These are phyloP conservation scores for Carallia brachiata DNA, from an alignment of 345 rosid genomes.

Conservation along the genomic window DNA sequence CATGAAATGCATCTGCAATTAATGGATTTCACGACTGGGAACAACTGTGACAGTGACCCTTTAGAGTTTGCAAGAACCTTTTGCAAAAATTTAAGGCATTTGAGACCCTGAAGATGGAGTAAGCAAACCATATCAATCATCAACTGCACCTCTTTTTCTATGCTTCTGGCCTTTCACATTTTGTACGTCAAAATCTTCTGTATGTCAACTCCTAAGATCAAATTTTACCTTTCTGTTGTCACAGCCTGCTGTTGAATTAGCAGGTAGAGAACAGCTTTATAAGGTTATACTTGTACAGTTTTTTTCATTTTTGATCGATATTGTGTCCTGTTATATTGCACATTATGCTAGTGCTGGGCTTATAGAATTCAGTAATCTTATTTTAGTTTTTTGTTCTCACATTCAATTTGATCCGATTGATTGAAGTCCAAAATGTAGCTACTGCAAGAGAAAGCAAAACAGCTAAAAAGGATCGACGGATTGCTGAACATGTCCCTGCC, in stretches of 20 bases:
- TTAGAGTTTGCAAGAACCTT: constrained; percentile 86
- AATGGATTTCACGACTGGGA: constrained; percentile 42
- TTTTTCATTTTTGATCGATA: neutral
- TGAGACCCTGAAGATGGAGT: constrained; percentile 94
- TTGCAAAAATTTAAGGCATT: constrained; percentile 71
- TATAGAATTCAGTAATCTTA: neutral
- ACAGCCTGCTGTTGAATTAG: constrained; percentile 95
- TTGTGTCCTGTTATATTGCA: constrained; percentile 2
- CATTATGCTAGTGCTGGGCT: neutral
- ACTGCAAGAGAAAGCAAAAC: constrained; percentile 80
- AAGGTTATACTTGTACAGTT: constrained; percentile 45
- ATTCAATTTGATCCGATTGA: constrained; percentile 30
- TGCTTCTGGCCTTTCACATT: no score
- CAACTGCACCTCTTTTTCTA: neutral
- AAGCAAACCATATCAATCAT: constrained; percentile 26
- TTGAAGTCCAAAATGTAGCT: constrained; percentile 79
- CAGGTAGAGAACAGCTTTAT: constrained; percentile 87
- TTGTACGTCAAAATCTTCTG: no score
- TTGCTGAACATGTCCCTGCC: constrained; percentile 58
- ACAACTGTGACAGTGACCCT: constrained; percentile 80
- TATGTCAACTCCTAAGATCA: neutral
- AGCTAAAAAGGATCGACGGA: constrained; percentile 80
- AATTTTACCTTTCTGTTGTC: constrained; percentile 5
- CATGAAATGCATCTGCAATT: neutral
- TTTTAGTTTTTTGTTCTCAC: constrained; percentile 8